Conservation (phyloP, 2,329 filamentous ascomycete genomes). For the Fusarium oxysporum region DNA sequence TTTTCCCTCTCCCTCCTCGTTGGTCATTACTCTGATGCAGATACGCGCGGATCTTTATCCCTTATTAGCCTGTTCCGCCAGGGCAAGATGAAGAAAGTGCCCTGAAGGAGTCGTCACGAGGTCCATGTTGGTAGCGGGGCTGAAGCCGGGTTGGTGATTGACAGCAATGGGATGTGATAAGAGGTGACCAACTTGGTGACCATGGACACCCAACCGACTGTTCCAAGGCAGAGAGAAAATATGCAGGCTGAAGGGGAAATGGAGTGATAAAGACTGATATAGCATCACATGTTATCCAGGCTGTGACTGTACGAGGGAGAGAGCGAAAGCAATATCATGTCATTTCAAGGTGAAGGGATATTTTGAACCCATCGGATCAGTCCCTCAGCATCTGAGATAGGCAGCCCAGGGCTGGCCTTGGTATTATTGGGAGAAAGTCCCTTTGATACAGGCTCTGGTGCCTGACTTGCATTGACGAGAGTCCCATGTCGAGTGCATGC, state of each 20-base stretch:
- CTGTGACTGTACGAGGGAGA: slow-evolving; percentile 14
- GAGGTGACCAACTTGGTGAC: slow-evolving; percentile 34
- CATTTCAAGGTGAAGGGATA: slow-evolving; percentile 17
- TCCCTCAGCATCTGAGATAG: slow-evolving; percentile 35
- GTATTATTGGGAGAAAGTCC: slow-evolving; percentile 14
- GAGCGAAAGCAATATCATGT: slow-evolving; percentile 23
- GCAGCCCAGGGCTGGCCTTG: slow-evolving; percentile 16
- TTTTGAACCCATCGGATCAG: slow-evolving; percentile 35
- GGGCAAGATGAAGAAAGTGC: slow-evolving; percentile 31
- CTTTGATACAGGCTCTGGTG: slow-evolving; percentile 17
- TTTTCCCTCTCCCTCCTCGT: slow-evolving; percentile 15
- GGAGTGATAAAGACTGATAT: slow-evolving; percentile 21
- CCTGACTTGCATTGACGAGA: slow-evolving; percentile 28
- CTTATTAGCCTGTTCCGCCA: slow-evolving; percentile 35
- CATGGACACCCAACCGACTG: slow-evolving; percentile 24
- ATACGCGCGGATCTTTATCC: slow-evolving; percentile 34
- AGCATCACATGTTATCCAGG: slow-evolving; percentile 26
- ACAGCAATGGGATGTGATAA: slow-evolving; percentile 35
- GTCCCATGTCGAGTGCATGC: slow-evolving; percentile 35
- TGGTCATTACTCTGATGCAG: slow-evolving; percentile 19
- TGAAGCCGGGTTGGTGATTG: slow-evolving; percentile 27
- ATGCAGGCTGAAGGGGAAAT: slow-evolving; percentile 4
- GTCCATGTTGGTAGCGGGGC: slow-evolving; percentile 40
- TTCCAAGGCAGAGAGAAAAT: slow-evolving; percentile 17
- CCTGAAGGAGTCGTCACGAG: slow-evolving; percentile 41